Percentiles rank a stretch among this genome's conserved stretches.
Evolutionary conservation across 805 yeast species (phyloP).

Genomic region (Starmerella ratchasimensis): DNA sequence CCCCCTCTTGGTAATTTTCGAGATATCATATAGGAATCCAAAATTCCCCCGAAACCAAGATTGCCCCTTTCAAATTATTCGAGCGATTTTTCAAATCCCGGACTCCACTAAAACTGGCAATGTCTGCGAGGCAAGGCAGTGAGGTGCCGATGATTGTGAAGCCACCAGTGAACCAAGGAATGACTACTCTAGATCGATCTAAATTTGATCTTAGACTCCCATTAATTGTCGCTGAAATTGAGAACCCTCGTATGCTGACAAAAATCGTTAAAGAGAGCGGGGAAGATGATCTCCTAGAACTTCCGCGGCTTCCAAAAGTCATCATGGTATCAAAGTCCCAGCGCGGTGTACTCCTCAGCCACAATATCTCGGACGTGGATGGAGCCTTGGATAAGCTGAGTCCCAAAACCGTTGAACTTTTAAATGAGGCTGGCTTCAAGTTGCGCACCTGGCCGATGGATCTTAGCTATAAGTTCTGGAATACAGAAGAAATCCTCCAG

Average conservation of each 20-base stretch:
- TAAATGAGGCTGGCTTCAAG: conserved; percentile 36
- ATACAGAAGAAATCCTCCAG: conserved; percentile 68
- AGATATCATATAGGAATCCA: not conserved
- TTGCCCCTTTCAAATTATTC: not conserved
- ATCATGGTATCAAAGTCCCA: conserved; percentile 30
- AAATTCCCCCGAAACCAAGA: too few species aligned
- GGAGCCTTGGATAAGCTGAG: conserved; percentile 30
- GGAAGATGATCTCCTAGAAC: conserved; percentile 42
- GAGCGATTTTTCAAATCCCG: not conserved
- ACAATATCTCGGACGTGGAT: conserved; percentile 24
- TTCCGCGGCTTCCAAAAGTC: conserved; percentile 62
- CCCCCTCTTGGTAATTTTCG: not conserved
- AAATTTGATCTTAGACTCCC: conserved; percentile 46
- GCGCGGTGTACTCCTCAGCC: conserved; percentile 50
- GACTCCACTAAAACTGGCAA: too few species aligned
- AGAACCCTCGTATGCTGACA: conserved; percentile 50
- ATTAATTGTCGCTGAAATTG: conserved; percentile 54
- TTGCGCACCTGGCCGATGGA: conserved; percentile 41
- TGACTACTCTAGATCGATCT: conserved; percentile 52
- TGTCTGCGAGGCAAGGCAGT: too few species aligned
- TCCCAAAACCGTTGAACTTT: conserved; percentile 31
- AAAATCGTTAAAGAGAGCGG: conserved; percentile 45
- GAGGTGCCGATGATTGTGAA: not conserved
- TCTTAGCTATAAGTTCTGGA: conserved; percentile 72
- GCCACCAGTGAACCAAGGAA: conserved; percentile 59